Evolutionary conservation across 2,329 filamentous ascomycete species (phyloP).

Genomic region (Fulvia fulva): DNA sequence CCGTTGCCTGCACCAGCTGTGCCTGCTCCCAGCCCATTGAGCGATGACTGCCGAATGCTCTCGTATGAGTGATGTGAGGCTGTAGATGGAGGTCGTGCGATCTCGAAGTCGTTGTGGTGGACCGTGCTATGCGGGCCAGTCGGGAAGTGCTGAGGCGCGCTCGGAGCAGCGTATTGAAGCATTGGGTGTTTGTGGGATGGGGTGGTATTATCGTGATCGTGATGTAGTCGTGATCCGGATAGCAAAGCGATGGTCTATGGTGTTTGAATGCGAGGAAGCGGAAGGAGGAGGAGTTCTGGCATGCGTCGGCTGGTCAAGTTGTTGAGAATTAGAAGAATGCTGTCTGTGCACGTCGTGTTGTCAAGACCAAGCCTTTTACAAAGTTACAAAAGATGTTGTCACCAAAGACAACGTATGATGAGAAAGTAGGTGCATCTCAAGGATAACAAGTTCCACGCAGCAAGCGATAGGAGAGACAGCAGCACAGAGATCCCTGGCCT

Average conservation of each 20-base stretch:
- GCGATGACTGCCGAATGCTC: conserved; percentile 9
- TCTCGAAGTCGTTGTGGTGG: conserved; percentile 37
- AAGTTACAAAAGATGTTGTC: too few species aligned
- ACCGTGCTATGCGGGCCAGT: conserved; percentile 6
- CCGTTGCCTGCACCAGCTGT: too few species aligned
- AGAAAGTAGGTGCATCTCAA: too few species aligned
- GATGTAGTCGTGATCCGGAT: neutral
- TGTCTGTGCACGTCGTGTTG: neutral
- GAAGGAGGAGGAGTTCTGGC: too few species aligned
- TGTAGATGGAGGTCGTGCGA: conserved; percentile 52
- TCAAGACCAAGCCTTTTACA: too few species aligned
- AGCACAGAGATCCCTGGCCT: neutral
- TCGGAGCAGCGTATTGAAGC: conserved; percentile 42
- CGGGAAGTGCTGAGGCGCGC: conserved; percentile 22
- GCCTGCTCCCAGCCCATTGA: conserved; percentile 1
- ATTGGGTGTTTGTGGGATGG: conserved; percentile 33
- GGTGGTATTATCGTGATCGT: neutral
- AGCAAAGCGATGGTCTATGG: neutral
- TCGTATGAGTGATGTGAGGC: conserved; percentile 45
- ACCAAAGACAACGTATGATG: neutral
- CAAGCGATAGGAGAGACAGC: neutral
- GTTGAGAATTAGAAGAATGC: too few species aligned
- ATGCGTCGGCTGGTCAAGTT: too few species aligned
- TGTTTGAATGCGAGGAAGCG: neutral
- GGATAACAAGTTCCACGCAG: too few species aligned